phyloP scores from a whole-genome alignment of 2,329 filamentous ascomycete genomes.

The Trichoderma pleuroti region DNA sequence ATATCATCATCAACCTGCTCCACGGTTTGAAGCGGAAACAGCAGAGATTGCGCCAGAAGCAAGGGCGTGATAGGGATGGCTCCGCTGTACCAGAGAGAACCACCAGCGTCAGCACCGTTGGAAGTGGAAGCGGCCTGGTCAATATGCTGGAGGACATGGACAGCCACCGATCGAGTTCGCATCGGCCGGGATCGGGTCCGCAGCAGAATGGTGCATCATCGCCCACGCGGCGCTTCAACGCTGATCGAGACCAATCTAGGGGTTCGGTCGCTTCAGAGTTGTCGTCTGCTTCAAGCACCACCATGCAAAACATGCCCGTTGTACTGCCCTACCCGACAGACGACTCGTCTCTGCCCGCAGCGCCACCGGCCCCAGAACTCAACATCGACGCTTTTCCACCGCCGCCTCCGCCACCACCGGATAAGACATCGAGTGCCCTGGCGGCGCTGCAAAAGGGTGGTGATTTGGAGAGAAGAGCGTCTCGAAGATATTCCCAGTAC shows the following conservation, averaged over 20 bases:
- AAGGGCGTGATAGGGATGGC: slow-evolving; percentile 49
- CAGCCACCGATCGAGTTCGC: slow-evolving; percentile 44
- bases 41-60: slow-evolving; percentile 71
- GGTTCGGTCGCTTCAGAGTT: slow-evolving; percentile 53
- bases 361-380: slow-evolving; percentile 41
- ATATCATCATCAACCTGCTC: slow-evolving; percentile 97
- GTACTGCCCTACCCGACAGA: slow-evolving; percentile 68
- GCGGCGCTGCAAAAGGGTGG: slow-evolving; percentile 88
- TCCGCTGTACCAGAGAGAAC: slow-evolving; percentile 44
- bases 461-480: slow-evolving; percentile 87
- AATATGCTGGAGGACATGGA: slow-evolving; percentile 60
- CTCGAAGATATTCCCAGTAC: slow-evolving; percentile 89
- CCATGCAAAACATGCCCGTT: slow-evolving; percentile 72
- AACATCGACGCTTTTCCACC: slow-evolving; percentile 66
- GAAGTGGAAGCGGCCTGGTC: slow-evolving; percentile 53
- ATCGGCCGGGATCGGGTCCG: slow-evolving; percentile 30
- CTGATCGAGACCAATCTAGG: slow-evolving; percentile 50
- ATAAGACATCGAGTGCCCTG: slow-evolving; percentile 83
- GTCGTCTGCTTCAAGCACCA: slow-evolving; percentile 68
- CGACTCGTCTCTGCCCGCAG: slow-evolving; percentile 48
- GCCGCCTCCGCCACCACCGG: slow-evolving; percentile 63
- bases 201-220: slow-evolving; percentile 37
- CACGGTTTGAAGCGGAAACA: slow-evolving; percentile 97
- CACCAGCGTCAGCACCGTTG: slow-evolving; percentile 57
- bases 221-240: slow-evolving; percentile 46